Evolutionary conservation across 2,329 filamentous ascomycete species (phyloP).

Genomic region (Aspergillus sp.): DNA sequence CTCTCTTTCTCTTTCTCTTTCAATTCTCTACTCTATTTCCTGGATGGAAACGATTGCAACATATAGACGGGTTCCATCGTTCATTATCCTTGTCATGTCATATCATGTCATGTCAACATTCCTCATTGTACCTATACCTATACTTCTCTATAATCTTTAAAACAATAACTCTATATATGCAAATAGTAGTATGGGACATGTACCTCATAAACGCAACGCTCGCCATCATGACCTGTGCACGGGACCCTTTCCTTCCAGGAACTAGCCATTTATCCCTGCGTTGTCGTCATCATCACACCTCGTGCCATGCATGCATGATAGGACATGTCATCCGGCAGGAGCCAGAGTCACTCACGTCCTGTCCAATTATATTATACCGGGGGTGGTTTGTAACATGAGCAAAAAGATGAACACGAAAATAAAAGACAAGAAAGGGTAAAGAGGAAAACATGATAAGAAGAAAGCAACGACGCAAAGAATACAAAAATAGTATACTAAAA

Average conservation of each 20-base stretch:
- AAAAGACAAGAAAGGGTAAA: neutral
- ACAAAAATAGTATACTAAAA: constrained; percentile 57
- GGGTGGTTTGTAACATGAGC: neutral
- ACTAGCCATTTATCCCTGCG: neutral
- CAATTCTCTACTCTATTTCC: neutral
- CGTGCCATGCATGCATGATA: constrained; percentile 9
- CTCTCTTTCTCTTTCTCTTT: neutral
- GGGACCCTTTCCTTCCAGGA: neutral
- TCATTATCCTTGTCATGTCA: constrained; percentile 1
- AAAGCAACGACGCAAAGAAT: neutral
- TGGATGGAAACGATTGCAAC: neutral
- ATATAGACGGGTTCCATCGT: constrained; percentile 4
- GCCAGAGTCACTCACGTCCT: neutral
- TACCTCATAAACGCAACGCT: constrained; percentile 4
- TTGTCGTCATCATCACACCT: constrained; percentile 7
- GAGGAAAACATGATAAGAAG: neutral
- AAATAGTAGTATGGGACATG: constrained; percentile 4
- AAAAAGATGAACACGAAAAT: neutral
- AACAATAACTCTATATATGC: constrained; percentile 7
- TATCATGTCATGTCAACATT: neutral
- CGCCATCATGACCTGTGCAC: constrained; percentile 3
- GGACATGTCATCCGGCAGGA: neutral
- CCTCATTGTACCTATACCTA: constrained; percentile 1
- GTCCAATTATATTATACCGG: neutral
- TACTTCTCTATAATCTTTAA: neutral